These are phyloP conservation scores for Ganoderma meredithae DNA, from an alignment of 1,284 basidiomycete genomes.

Conservation along the genomic window DNA sequence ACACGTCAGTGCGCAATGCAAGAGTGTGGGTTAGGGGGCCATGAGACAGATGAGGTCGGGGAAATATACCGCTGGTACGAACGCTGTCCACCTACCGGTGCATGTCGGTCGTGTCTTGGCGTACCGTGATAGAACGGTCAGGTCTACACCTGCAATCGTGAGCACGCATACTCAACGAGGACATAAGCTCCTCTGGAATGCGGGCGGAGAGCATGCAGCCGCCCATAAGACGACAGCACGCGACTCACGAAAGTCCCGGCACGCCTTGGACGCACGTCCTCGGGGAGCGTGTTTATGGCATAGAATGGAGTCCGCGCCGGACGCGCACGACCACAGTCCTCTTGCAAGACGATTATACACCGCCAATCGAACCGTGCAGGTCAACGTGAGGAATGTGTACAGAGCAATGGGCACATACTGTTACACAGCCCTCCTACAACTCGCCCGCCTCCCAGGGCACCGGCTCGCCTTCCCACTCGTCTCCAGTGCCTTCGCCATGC, in stretches of 20 bases:
- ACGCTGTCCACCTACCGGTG: slow-evolving; percentile 15
- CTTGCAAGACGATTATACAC: slow-evolving; percentile 12
- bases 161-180: slow-evolving; percentile 44
- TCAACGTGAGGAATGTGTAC: slow-evolving; percentile 32
- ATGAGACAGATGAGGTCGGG: slow-evolving; percentile 16
- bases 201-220: slow-evolving; percentile 28
- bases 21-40: slow-evolving; percentile 20
- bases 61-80: slow-evolving; percentile 29
- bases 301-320: slow-evolving; percentile 16
- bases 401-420: slow-evolving; percentile 32
- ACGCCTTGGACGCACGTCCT: slow-evolving; percentile 34
- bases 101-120: slow-evolving; percentile 24
- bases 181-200: slow-evolving; percentile 25
- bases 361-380: slow-evolving; percentile 22
- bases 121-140: slow-evolving; percentile 31
- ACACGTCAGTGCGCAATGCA: slow-evolving; percentile 33
- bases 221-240: slow-evolving; percentile 40
- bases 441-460: slow-evolving; percentile 82
- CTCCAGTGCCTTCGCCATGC: slow-evolving; percentile 56
- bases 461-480: slow-evolving; percentile 84
- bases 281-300: slow-evolving; percentile 18
- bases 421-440: slow-evolving; percentile 52
- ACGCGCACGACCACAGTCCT: slow-evolving; percentile 32
- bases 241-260: slow-evolving; percentile 37
- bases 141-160: slow-evolving; percentile 27